A percentile compares a stretch with the other conserved stretches of the same genome.
These are phyloP conservation scores for Xylaria castorea DNA, from an alignment of 495 filamentous ascomycete species.

Conservation along the genomic window DNA sequence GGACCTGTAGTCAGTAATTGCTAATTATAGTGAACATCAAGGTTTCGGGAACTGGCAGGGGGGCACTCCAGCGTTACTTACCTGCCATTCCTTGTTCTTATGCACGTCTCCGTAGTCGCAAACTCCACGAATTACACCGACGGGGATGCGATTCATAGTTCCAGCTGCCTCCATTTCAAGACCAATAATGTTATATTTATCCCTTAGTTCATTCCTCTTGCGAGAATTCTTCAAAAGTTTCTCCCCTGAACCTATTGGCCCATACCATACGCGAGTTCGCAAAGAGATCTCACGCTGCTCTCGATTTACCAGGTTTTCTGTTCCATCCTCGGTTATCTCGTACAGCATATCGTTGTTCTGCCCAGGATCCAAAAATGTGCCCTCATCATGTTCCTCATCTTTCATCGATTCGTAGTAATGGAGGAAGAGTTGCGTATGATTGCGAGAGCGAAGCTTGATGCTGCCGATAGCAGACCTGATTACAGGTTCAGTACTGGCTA, in stretches of 20 bases:
- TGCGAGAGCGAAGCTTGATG: slow-evolving; percentile 28
- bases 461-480: slow-evolving; percentile 36
- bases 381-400: slow-evolving; percentile 27
- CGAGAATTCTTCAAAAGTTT: slow-evolving; percentile 38
- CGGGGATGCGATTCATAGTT: slow-evolving; percentile 40
- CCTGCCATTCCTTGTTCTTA: slow-evolving; percentile 48
- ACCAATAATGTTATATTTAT: slow-evolving; percentile 36
- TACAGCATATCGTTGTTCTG: slow-evolving; percentile 35
- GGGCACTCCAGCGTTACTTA: background rate
- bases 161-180: slow-evolving; percentile 42
- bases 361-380: slow-evolving; percentile 37
- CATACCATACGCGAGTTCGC: slow-evolving; percentile 41
- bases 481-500: slow-evolving; percentile 35
- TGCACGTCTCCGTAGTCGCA: slow-evolving; percentile 51
- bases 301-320: slow-evolving; percentile 23
- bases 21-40: background rate
- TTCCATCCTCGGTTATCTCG: slow-evolving; percentile 23
- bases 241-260: slow-evolving; percentile 42
- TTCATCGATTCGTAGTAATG: slow-evolving; percentile 36
- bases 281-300: slow-evolving; percentile 25
- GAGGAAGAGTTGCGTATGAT: slow-evolving; percentile 28
- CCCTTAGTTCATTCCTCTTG: slow-evolving; percentile 36
- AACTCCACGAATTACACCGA: slow-evolving; percentile 47
- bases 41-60: background rate
- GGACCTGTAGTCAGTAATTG: background rate